A percentile compares a stretch with the other conserved stretches of the same genome.
Evolutionary conservation across 495 filamentous ascomycete genomes (phyloP).

Genomic region (Lophium mytilinum): DNA sequence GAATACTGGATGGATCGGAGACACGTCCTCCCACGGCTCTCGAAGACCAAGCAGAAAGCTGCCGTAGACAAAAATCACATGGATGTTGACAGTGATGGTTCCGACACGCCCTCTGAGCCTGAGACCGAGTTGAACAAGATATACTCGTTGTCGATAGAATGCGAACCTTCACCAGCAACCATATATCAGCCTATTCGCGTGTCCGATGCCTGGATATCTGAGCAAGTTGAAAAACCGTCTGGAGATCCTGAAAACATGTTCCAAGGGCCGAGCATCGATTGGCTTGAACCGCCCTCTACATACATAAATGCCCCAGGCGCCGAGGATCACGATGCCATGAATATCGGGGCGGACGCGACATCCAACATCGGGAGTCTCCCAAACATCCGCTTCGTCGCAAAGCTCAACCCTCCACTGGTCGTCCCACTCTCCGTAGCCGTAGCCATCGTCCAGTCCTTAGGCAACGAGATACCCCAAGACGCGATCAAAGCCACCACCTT

Average conservation of each 20-base stretch:
- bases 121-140: constrained; percentile 33
- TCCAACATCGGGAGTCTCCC: constrained; percentile 46
- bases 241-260: constrained; percentile 13
- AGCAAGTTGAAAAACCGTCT: constrained; percentile 44
- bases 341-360: constrained; percentile 4
- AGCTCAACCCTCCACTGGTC: constrained; percentile 73
- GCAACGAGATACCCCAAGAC: constrained; percentile 46
- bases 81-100: constrained; percentile 13
- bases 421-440: constrained; percentile 60
- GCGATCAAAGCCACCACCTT: constrained; percentile 51
- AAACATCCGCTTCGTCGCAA: constrained; percentile 73
- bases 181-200: constrained; percentile 53
- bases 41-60: constrained; percentile 11
- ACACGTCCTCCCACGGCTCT: constrained; percentile 33
- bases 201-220: constrained; percentile 59
- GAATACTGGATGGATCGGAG: constrained; percentile 78
- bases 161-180: constrained; percentile 44
- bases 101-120: constrained; percentile 12
- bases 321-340: constrained; percentile 37
- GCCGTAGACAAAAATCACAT: constrained; percentile 19
- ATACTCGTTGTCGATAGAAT: constrained; percentile 59
- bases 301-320: constrained; percentile 28
- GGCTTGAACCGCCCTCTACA: constrained; percentile 52
- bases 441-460: constrained; percentile 59
- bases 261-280: constrained; percentile 44